Base-by-base conservation (phyloP, 257 asterid species). In the Nemophila menziesii region DNA sequence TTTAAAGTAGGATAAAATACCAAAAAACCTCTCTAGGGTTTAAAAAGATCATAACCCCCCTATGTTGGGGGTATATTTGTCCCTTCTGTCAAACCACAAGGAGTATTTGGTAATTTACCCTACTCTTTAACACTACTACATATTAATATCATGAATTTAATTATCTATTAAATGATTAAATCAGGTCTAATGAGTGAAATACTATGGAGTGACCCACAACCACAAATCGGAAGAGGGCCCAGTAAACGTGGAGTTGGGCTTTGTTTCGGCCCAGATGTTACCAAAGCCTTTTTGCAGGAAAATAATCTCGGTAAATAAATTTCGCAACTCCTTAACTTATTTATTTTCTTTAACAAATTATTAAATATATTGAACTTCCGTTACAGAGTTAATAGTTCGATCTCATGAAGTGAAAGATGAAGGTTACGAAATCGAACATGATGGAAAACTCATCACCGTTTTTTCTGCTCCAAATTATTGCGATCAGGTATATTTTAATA, bases 141-240 rank as follows among this genome's bases (percentile, higher is more conserved):
- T n/a, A n/a, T n/a, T n/a, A 10, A 26, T 26, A 26, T 29, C 36
- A 29, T 29, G 9, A 29, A 29, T 29, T 46, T 60, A 47, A 44
- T 42, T 65, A 49, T 53, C 44, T 36, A 53, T n/a, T n/a, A n/a
- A n/a, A n/a, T n/a, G n/a, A n/a, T n/a, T n/a, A n/a, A n/a, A n/a
- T 46, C 70, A 90, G 96, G 99, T 17, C 56, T 90, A 73, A 90
- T 90, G 99, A 81, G 99, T 59, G 99, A 90, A 68, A 51, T 86
- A 75, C 73, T 86, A 64, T 90, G 99, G 99, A 86, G 99, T 61
- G 99, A 90, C 71, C 99, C 99, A 37, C 99, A 90, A 61, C 99
- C 99, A 55, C 86, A 81, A 55, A 93, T 73, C 50, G 99, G 99
- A 55, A 75, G 99, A 62, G 96, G 99, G 54, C 99, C 99, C 23